A percentile compares a stretch with the other conserved stretches of the same genome.
Evolutionary conservation across 805 yeast genomes (phyloP).

Genomic region (Kazachstania taianensis): DNA sequence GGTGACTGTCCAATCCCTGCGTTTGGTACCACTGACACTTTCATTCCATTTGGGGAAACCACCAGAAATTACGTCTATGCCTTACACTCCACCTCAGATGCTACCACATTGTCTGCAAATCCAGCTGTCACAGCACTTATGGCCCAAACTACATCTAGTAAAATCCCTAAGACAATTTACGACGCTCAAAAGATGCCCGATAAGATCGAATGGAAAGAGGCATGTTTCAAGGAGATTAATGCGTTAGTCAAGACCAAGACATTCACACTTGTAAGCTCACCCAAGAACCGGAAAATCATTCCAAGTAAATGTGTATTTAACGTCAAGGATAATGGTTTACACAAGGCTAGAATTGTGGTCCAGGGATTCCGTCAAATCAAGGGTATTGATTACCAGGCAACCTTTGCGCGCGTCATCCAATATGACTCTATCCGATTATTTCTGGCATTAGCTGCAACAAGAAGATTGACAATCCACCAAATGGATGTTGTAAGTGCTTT

Average conservation of each 20-base stretch:
- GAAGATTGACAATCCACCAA: background rate
- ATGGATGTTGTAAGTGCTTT: background rate
- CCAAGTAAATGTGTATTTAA: background rate
- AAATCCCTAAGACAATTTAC: background rate
- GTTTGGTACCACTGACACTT: background rate
- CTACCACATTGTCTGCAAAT: too few relatives aligned
- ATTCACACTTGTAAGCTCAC: background rate
- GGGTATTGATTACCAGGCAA: background rate
- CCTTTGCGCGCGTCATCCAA: background rate
- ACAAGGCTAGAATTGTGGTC: background rate
- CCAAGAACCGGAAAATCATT: background rate
- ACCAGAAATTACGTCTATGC: too few relatives aligned
- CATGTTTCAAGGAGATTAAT: conserved; percentile 3
- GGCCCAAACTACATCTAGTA: too few relatives aligned
- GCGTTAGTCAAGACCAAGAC: conserved; percentile 5
- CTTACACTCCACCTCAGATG: too few relatives aligned
- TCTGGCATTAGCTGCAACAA: background rate
- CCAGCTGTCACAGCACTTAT: too few relatives aligned
- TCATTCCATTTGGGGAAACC: background rate
- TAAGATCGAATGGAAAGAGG: conserved; percentile 1
- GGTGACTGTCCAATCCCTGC: background rate
- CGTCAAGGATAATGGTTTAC: too few relatives aligned
- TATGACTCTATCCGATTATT: background rate
- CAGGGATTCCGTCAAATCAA: background rate
- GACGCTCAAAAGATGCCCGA: background rate